Conservation (phyloP, 768 basidiomycete species). For the Lactarius psammicola region DNA sequence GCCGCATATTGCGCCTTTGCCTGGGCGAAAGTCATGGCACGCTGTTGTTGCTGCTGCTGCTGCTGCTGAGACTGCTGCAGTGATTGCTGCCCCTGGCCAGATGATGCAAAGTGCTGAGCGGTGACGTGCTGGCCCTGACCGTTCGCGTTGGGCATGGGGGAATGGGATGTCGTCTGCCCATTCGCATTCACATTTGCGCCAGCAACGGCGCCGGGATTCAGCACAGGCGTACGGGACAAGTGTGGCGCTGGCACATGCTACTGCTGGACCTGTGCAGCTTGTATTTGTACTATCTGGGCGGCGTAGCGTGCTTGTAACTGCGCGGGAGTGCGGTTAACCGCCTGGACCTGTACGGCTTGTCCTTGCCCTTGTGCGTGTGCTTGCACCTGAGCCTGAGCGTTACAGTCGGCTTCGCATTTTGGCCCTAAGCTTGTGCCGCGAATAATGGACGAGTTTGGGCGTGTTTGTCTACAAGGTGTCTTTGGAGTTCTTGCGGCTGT, state of each 20-base stretch:
- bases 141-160: slow-evolving; percentile 24
- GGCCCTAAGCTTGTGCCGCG: slow-evolving; percentile 17
- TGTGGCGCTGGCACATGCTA: slow-evolving; percentile 29
- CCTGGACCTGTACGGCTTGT: slow-evolving; percentile 15
- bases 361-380: slow-evolving; percentile 28
- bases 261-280: too few species aligned
- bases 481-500: too few species aligned
- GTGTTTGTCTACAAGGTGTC: too few species aligned
- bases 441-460: too few species aligned
- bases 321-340: neutral
- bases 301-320: slow-evolving; percentile 22
- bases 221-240: slow-evolving; percentile 30
- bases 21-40: slow-evolving; percentile 2
- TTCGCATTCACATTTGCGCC: slow-evolving; percentile 14
- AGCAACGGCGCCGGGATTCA: slow-evolving; percentile 3
- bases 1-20: slow-evolving; percentile 4
- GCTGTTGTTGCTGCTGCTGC: slow-evolving; percentile 20
- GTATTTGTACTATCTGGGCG: slow-evolving; percentile 7
- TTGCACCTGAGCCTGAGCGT: slow-evolving; percentile 26
- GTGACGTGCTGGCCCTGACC: slow-evolving; percentile 29
- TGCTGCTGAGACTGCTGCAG: slow-evolving; percentile 21
- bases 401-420: slow-evolving; percentile 13
- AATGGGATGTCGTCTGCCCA: slow-evolving; percentile 23
- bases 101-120: slow-evolving; percentile 8
- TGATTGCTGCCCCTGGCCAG: slow-evolving; percentile 17